Evolutionary conservation across 2,329 filamentous ascomycete species (phyloP), one percentile per base, ranked within the genome.

Genomic region (Talaromyces albobiverticillius): DNA sequence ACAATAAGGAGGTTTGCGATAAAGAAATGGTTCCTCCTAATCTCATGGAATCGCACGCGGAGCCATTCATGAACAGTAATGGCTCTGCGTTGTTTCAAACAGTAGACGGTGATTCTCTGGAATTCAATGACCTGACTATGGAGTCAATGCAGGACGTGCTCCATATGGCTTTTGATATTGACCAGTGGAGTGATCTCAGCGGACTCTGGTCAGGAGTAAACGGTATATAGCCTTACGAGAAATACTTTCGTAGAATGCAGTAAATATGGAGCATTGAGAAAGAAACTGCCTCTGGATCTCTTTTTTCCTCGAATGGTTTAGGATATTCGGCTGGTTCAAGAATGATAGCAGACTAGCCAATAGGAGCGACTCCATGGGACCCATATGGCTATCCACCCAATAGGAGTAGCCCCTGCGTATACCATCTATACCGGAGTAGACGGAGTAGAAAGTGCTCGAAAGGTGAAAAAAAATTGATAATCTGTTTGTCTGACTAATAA

Each of bases 141-240:
- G 48, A 43, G 26, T 51, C 48, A 8, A 51, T 51, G 48, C 48
- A 51, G 32, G 48, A 51, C 16, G 23, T 51, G 38, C 41, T 51
- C 43, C 48, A 51, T 18, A 51, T 51, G 48, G 48, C 48, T 16
- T 51, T 51, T 23, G 48, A 51, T 43, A 51, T 51, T 40, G 48
- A 51, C 23, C 48, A 51, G 38, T 51, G 48, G 48, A 51, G 48
- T 14, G 48, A 51, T 9, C 48, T 51, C 20, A 43, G 29, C 32
- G 48, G 48, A 4, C 16, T 51, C 22, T 51, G 48, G 48, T 22
- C 48, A 26, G 26, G 32, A 20, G 32, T 29, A 43, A 23, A 18
- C 48, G 29, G 29, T 42, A 16, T 43, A n/a, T 51, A 43, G 5
- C 16, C 18, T 20, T n/a, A 20, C 18, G 36, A 20, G 36, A 18